Base-by-base conservation (phyloP, 345 rosid genomes). In the Bretschneidera sinensis region DNA sequence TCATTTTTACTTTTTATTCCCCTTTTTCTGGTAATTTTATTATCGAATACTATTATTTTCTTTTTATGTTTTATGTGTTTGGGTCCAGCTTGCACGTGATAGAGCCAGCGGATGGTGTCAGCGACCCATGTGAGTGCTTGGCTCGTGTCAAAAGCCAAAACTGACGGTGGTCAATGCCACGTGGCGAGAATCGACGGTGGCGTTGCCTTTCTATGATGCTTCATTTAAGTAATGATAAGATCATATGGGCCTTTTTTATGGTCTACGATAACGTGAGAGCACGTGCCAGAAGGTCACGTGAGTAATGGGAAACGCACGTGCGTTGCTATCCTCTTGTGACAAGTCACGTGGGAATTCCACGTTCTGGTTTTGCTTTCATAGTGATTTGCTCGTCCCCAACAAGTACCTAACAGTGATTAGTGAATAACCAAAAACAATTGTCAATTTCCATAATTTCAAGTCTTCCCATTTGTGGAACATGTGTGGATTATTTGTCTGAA, bases 111-210 rank as follows among this genome's bases (percentile, higher is more conserved):
- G 21, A 28, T 21, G 48, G 74, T 80, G 85, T 81, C 89, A 79
- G 89, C 71, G 39, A 56, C 57, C 59, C 84, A 81, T 75, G 84
- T 79, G 84, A 70, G 60, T 55, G 66, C 57, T 47, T 63, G 60
- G 71, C 77, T 62, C 57, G 67, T 73, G 75, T 68, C 65, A 43
- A 73, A 59, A 60, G 75, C 75, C 74, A 62, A 25, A 25, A 31
- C 67, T n/a, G 83, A 62, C 83, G 87, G 83, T 85, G 85, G 74
- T 68, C n/a, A 67, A 59, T 57, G 66, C 54, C 76, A 68, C 82
- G 81, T 74, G 87, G 74, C 72, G 17, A 21, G 21, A 21, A 62
- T 59, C 63, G 19, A 28, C 21, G 10, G 50, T 19, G 54, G 17
- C 43, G 21, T 7, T 16, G 22, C 9, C 45, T 50, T 60, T 65